A percentile compares a stretch with the other conserved stretches of the same genome.
Conservation (phyloP, 2,329 filamentous ascomycete genomes). For the Aspergillus sp. region DNA sequence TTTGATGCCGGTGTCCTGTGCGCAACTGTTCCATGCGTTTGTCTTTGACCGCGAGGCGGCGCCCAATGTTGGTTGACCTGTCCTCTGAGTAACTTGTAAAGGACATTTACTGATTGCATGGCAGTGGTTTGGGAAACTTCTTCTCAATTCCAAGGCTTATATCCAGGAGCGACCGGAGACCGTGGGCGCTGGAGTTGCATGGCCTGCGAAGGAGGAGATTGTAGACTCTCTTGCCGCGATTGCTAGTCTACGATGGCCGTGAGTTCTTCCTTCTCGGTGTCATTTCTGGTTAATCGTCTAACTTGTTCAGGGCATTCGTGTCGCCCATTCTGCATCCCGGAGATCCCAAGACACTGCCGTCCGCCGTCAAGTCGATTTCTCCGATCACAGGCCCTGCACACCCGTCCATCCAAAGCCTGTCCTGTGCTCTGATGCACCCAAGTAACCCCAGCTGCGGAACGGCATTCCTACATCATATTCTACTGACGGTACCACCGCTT, state of each 20-base stretch:
- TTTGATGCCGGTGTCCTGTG: constrained; percentile 71
- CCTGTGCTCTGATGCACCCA: constrained; percentile 87
- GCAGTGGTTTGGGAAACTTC: constrained; percentile 62
- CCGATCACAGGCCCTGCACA: constrained; percentile 82
- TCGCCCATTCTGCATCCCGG: constrained; percentile 84
- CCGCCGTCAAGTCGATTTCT: constrained; percentile 64
- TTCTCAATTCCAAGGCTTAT: constrained; percentile 71
- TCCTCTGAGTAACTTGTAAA: neutral
- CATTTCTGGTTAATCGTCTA: neutral
- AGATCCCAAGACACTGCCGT: constrained; percentile 57
- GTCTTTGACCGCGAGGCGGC: constrained; percentile 75
- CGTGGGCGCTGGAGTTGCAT: constrained; percentile 64
- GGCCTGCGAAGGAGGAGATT: constrained; percentile 74
- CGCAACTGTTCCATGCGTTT: constrained; percentile 72
- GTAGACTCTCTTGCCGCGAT: constrained; percentile 80
- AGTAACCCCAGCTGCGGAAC: constrained; percentile 82
- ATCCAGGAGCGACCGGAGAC: constrained; percentile 68
- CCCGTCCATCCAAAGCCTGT: constrained; percentile 78
- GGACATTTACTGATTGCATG: constrained; percentile 3
- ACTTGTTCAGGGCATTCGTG: constrained; percentile 62
- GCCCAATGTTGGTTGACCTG: constrained; percentile 51
- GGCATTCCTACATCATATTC: constrained; percentile 83
- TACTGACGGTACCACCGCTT: constrained; percentile 75
- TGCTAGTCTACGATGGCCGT: constrained; percentile 80
- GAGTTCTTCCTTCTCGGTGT: constrained; percentile 36